Evolutionary conservation across 2,329 filamentous ascomycete species (phyloP).

Genomic region (Xylariaceae sp.): DNA sequence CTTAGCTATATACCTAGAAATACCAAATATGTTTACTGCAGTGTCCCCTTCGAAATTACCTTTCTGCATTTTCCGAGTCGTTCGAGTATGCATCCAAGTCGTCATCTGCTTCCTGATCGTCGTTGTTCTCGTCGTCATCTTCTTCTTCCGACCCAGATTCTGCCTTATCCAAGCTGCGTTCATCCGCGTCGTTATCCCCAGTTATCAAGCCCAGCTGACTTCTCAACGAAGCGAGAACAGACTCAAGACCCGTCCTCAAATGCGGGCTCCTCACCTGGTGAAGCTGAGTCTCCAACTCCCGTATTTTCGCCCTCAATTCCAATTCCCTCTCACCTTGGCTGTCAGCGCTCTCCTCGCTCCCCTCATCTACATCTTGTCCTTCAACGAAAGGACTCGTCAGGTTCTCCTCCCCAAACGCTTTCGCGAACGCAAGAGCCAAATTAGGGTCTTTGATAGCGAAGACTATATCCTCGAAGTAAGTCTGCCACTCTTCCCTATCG

Average conservation of each 20-base stretch:
- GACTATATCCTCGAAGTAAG: constrained; percentile 48
- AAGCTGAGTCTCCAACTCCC: constrained; percentile 26
- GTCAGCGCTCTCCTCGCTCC: constrained; percentile 14
- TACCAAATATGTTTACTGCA: too few species aligned
- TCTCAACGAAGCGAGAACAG: constrained; percentile 26
- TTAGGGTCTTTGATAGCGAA: constrained; percentile 56
- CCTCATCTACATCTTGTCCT: neutral
- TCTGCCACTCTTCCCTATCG: constrained; percentile 35
- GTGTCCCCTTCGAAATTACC: too few species aligned
- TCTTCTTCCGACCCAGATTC: neutral
- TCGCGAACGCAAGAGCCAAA: constrained; percentile 51
- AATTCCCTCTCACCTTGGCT: constrained; percentile 15
- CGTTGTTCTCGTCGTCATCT: neutral
- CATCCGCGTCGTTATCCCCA: constrained; percentile 6
- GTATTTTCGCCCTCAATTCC: constrained; percentile 31
- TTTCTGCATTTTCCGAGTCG: too few species aligned
- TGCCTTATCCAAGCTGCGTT: neutral
- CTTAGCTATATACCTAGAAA: too few species aligned
- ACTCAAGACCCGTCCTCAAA: constrained; percentile 26
- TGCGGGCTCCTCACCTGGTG: constrained; percentile 27
- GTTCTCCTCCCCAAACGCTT: constrained; percentile 43
- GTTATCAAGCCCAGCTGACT: constrained; percentile 19
- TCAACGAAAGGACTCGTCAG: constrained; percentile 30
- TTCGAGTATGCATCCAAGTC: neutral
- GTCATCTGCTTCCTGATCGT: neutral